Evolutionary conservation across 192 early-diverging fungal species (phyloP), one percentile per base, ranked within the genome.

Genomic region (Chytriomyces confervae): DNA sequence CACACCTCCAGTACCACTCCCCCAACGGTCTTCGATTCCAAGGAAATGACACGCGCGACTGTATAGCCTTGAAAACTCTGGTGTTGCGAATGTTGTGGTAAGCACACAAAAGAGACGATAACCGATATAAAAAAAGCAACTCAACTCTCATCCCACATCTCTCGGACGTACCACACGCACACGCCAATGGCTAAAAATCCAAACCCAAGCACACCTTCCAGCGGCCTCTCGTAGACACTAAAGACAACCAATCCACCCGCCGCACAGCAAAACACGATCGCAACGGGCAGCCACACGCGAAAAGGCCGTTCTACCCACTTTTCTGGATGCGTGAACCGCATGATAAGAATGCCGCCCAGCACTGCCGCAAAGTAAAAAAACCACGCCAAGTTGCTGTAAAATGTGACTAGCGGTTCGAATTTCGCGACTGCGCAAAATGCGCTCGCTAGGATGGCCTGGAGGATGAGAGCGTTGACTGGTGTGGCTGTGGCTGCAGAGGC

Each of bases 341-440:
- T 73, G 5, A 90, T 73, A 3, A 94, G 51, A 16, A 94, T 70
- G 10, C 86, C 92, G 13, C 66, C 66, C 18, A 92, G 68, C 16
- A 94, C 91, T 61, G 89, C 89, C 29, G 89, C 78, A 67, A 93
- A 81, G 67, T 94, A 93, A 67, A 92, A 93, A 50, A 74, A 65
- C 94, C 94, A 95, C 3, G 91, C 88, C 44, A 89, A 86, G 13
- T 93, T 89, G 18, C 90, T 91, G 80, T 91, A 94, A 66, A 95
- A 91, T 66, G 90, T 94, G 48, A 95, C 89, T 5, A 95, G 84
- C 5, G 83, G 84, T n/a, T 80, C 85, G 72, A 93, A 94, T 13
- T 84, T 81, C 7, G 93, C 94, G 2, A 89, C 77, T 7, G 89
- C 50, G 50, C 93, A 89, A 81, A 91, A 89, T n/a, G 92, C 69